phyloP scores from a whole-genome alignment of 2,329 filamentous ascomycete genomes.

The Thielaviopsis musarum region DNA sequence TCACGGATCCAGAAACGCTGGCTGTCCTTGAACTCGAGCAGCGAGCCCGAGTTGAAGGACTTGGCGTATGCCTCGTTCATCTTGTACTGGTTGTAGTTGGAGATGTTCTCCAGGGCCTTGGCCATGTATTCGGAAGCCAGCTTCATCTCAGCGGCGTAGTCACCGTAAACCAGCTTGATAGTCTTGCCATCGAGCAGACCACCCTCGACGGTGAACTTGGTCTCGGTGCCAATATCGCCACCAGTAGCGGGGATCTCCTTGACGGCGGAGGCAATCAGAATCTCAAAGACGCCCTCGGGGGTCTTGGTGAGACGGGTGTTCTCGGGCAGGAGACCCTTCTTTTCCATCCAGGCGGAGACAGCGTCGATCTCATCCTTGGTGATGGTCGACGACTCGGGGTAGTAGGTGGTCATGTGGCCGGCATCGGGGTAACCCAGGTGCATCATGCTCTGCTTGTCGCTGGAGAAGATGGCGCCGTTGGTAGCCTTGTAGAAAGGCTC shows the following conservation, averaged over 20 bases:
- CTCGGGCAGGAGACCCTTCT: slow-evolving; percentile 54
- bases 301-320: slow-evolving; percentile 62
- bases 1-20: slow-evolving; percentile 72
- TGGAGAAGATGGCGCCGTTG: slow-evolving; percentile 55
- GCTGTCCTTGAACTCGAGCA: slow-evolving; percentile 63
- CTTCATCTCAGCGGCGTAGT: slow-evolving; percentile 55
- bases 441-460: slow-evolving; percentile 45
- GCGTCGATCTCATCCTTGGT: slow-evolving; percentile 58
- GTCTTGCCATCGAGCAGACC: slow-evolving; percentile 48
- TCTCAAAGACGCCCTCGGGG: slow-evolving; percentile 45
- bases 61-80: slow-evolving; percentile 61
- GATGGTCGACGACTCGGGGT: slow-evolving; percentile 58
- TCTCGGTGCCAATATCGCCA: slow-evolving; percentile 51
- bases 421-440: slow-evolving; percentile 60
- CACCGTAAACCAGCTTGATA: slow-evolving; percentile 57
- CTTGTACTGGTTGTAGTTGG: slow-evolving; percentile 56
- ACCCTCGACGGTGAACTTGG: slow-evolving; percentile 40
- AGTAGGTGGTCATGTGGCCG: slow-evolving; percentile 69
- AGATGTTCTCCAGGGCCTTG: slow-evolving; percentile 50
- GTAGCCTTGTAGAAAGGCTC: slow-evolving; percentile 49
- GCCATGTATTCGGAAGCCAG: slow-evolving; percentile 49
- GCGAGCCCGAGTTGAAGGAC: slow-evolving; percentile 57
- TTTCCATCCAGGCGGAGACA: slow-evolving; percentile 55
- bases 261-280: slow-evolving; percentile 56
- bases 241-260: slow-evolving; percentile 42